Evolutionary conservation across 345 rosid genomes (phyloP).

Genomic region (Melaleuca quinquenervia): DNA sequence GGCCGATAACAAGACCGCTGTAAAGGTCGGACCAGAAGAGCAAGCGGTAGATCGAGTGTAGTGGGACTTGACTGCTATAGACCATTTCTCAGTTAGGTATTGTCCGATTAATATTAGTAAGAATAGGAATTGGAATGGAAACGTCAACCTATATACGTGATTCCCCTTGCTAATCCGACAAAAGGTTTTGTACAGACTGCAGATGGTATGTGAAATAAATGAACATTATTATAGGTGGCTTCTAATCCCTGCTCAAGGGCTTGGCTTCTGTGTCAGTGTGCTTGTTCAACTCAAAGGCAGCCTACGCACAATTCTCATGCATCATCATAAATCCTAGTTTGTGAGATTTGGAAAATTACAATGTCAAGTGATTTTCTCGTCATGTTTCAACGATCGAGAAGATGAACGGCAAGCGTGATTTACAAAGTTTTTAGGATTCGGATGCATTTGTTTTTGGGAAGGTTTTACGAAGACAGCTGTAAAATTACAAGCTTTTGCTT

Average conservation of each 20-base stretch:
- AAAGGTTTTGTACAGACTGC: background rate
- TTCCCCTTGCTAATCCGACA: background rate
- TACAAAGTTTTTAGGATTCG: background rate
- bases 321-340: background rate
- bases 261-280: background rate
- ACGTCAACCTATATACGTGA: background rate
- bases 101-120: background rate
- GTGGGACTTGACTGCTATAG: background rate
- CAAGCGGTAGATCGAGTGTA: background rate
- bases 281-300: background rate
- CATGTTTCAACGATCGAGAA: background rate
- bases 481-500: background rate
- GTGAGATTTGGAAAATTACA: background rate
- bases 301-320: background rate
- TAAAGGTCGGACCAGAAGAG: background rate
- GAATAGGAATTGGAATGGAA: background rate
- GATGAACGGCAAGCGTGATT: background rate
- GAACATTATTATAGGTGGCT: background rate
- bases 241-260: background rate
- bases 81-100: background rate
- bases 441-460: background rate
- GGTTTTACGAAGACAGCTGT: background rate
- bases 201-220: background rate
- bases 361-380: background rate
- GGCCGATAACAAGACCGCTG: background rate